phyloP scores from a whole-genome alignment of 176 grass and related monocot genomes.

The Tillandsia fasciculata region DNA sequence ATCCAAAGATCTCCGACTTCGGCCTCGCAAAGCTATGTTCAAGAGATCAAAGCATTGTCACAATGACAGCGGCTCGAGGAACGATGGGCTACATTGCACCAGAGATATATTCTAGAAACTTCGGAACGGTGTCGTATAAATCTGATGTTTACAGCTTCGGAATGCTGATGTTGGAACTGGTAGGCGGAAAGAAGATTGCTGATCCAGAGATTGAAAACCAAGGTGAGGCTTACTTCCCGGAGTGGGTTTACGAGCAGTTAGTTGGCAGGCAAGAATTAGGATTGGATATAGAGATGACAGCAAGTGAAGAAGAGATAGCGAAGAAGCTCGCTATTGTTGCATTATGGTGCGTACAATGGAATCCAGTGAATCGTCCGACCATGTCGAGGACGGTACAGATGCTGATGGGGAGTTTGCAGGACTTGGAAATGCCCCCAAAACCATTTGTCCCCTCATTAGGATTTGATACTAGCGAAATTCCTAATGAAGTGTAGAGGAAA shows the following conservation, averaged over 20 bases:
- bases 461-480: neutral
- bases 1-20: constrained; percentile 59
- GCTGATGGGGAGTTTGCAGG: constrained; percentile 33
- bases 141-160: constrained; percentile 45
- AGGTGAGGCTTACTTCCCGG: constrained; percentile 19
- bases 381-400: constrained; percentile 65
- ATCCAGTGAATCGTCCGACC: no score
- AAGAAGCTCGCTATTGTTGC: no score
- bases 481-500: neutral
- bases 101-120: constrained; percentile 32
- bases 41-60: constrained; percentile 46
- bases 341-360: no score
- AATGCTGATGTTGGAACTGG: constrained; percentile 47
- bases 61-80: constrained; percentile 31
- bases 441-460: constrained; percentile 26
- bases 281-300: no score
- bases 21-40: constrained; percentile 57
- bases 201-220: constrained; percentile 31
- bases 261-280: no score
- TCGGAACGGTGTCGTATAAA: constrained; percentile 28
- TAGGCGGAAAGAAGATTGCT: constrained; percentile 36
- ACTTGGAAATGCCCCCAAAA: constrained; percentile 34
- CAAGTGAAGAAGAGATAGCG: no score
- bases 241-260: no score
- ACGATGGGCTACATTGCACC: constrained; percentile 45